Conservation (phyloP, 164 flowering plant species). For the Magnolia changhungtana region DNA sequence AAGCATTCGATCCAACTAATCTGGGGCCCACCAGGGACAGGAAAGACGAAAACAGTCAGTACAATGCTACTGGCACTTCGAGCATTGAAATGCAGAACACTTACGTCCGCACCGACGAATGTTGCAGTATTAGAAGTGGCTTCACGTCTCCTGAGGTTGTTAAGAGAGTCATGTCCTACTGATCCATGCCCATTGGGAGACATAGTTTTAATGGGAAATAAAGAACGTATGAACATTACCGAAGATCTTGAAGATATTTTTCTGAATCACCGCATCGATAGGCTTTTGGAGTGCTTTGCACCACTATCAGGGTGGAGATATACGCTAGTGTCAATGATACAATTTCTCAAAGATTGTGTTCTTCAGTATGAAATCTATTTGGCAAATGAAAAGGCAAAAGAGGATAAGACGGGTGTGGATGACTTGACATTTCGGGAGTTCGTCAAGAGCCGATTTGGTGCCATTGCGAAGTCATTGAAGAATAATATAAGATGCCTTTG, state of each 20-base stretch:
- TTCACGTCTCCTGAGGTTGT: slow-evolving; percentile 40
- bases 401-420: background rate
- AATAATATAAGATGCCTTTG: slow-evolving; percentile 34
- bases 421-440: background rate
- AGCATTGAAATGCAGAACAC: slow-evolving; percentile 36
- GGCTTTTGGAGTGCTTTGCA: slow-evolving; percentile 42
- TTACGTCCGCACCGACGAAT: slow-evolving; percentile 75
- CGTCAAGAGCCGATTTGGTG: background rate
- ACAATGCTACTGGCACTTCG: slow-evolving; percentile 38
- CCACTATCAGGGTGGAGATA: slow-evolving; percentile 47
- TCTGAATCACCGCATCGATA: slow-evolving; percentile 43
- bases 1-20: slow-evolving; percentile 46
- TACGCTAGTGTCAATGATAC: slow-evolving; percentile 35
- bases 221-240: slow-evolving; percentile 38
- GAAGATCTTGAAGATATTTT: slow-evolving; percentile 45
- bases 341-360: slow-evolving; percentile 47
- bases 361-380: slow-evolving; percentile 29
- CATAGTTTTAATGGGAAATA: slow-evolving; percentile 63
- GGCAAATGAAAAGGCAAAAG: slow-evolving; percentile 29
- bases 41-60: slow-evolving; percentile 65
- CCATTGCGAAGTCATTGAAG: slow-evolving; percentile 12
- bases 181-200: slow-evolving; percentile 40
- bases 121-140: slow-evolving; percentile 60
- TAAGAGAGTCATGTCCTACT: slow-evolving; percentile 19
- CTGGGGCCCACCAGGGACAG: slow-evolving; percentile 91